Base-by-base conservation (phyloP, 768 basidiomycete species). In the Tubosaeta sp. region DNA sequence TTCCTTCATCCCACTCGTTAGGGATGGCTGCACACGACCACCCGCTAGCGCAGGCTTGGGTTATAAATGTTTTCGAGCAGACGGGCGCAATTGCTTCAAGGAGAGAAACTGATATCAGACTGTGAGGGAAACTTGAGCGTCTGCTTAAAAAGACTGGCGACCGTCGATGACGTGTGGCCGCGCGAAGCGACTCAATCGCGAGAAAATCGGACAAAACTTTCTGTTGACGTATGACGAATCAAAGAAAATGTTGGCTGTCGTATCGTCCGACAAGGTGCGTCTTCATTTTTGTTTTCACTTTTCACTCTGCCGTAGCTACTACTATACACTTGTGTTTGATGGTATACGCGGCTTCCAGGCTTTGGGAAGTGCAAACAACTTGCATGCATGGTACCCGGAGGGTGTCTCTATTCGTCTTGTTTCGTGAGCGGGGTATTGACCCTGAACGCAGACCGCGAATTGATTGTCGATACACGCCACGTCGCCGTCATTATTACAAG, bases 251-350 rank as follows among this genome's bases (percentile, higher is more conserved):
- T 22, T 22, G 22, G 22, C 22, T 22, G 22, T 22, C 22, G 22
- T 79, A 49, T 67, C 74, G 6, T 60, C 71, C 0, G 67, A 66
- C 5, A 80, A 75, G 69, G 80, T 74, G 17, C 2, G 48, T 42
- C 0, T 46, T 38, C 11, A 3, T 27, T 25, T 33, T n/a, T 6
- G 27, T 22, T n/a, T 0, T 32, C 7, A 0, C 0, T 12, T 25
- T 29, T 26, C 3, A 10, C 8, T 25, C 5, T 0, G 19, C 32
- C 32, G 12, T 38, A 77, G 72, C 55, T 72, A 3, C 59, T 61
- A 3, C 52, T 84, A 4, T 69, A 84, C 51, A 63, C 80, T 76
- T 49, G 56, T 72, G 5, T 77, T 76, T 37, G 79, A 79, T 43
- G 80, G 82, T 42, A 53, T 55, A 0, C 79, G 74, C 16, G 58